Evolutionary conservation across 2,329 filamentous ascomycete genomes (phyloP).

Genomic region (Nemania sp.): DNA sequence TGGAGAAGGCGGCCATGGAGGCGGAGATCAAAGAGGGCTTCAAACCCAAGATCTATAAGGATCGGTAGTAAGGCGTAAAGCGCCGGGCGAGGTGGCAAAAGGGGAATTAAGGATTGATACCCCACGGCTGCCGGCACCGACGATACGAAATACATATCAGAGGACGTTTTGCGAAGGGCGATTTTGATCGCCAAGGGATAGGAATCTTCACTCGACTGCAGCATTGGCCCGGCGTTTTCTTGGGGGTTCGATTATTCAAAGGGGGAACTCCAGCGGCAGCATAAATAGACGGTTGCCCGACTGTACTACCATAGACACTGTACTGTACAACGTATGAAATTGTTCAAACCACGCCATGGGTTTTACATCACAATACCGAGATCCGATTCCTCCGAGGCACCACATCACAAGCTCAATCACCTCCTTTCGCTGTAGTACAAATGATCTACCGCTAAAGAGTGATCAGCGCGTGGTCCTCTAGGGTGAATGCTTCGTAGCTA

Average conservation of each 20-base stretch:
- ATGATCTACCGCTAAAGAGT: no score
- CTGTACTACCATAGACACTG: constrained; percentile 35
- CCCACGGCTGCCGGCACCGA: no score
- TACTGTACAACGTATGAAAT: constrained; percentile 31
- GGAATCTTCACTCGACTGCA: constrained; percentile 58
- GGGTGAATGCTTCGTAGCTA: no score
- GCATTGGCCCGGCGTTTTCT: constrained; percentile 55
- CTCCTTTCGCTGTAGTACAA: no score
- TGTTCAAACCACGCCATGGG: background rate
- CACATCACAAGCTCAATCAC: no score
- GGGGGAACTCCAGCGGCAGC: constrained; percentile 18
- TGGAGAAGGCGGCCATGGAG: constrained; percentile 72
- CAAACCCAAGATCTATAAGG: constrained; percentile 95
- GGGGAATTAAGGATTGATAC: no score
- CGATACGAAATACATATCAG: no score
- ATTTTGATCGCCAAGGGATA: constrained; percentile 37
- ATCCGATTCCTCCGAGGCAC: background rate
- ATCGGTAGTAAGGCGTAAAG: constrained; percentile 55
- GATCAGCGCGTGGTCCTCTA: no score
- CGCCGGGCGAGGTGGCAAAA: no score
- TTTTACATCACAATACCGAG: background rate
- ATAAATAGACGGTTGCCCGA: constrained; percentile 18
- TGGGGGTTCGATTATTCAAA: constrained; percentile 29
- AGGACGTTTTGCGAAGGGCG: constrained; percentile 8
- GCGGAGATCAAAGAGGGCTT: constrained; percentile 82